phyloP scores from a whole-genome alignment of 1,284 basidiomycete genomes.

The Ceratobasidium sp. region DNA sequence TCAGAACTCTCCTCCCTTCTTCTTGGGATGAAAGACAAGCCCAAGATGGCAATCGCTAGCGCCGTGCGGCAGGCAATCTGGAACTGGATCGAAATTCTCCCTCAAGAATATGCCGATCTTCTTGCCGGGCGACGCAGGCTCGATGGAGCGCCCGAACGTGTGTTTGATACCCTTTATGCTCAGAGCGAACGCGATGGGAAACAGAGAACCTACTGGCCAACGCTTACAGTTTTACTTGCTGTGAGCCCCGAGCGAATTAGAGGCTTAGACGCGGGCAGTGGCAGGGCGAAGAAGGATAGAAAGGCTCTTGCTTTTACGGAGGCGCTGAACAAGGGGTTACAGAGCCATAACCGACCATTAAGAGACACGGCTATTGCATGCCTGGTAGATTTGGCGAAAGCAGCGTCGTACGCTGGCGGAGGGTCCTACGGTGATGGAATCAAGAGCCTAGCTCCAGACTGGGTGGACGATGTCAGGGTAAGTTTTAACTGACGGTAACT shows the following conservation, averaged over 20 bases:
- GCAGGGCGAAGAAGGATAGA: conserved; percentile 13
- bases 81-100: conserved; percentile 91
- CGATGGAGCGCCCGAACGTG: conserved; percentile 83
- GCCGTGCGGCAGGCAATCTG: conserved; percentile 85
- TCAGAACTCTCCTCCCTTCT: conserved; percentile 84
- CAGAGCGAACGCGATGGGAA: conserved; percentile 65
- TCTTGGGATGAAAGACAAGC: conserved; percentile 82
- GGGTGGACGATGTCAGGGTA: conserved; percentile 83
- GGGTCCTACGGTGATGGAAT: conserved; percentile 2
- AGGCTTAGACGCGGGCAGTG: conserved; percentile 24
- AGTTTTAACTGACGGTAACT: conserved; percentile 29
- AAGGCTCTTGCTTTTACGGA: conserved; percentile 43
- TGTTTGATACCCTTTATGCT: conserved; percentile 80
- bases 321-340: conserved; percentile 48
- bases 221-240: conserved; percentile 79
- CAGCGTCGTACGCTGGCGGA: conserved; percentile 58
- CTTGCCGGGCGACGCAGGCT: conserved; percentile 69
- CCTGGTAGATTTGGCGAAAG: conserved; percentile 83
- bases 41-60: conserved; percentile 76
- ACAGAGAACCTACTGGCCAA: conserved; percentile 77
- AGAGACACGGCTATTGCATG: conserved; percentile 77
- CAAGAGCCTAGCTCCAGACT: conserved; percentile 68
- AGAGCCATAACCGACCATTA: conserved; percentile 52
- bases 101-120: conserved; percentile 81
- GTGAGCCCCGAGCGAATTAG: conserved; percentile 80